A percentile compares a stretch with the other conserved stretches of the same genome.
phyloP scores from a whole-genome alignment of 108 stramenopile species.

The Cylindrotheca closterium region DNA sequence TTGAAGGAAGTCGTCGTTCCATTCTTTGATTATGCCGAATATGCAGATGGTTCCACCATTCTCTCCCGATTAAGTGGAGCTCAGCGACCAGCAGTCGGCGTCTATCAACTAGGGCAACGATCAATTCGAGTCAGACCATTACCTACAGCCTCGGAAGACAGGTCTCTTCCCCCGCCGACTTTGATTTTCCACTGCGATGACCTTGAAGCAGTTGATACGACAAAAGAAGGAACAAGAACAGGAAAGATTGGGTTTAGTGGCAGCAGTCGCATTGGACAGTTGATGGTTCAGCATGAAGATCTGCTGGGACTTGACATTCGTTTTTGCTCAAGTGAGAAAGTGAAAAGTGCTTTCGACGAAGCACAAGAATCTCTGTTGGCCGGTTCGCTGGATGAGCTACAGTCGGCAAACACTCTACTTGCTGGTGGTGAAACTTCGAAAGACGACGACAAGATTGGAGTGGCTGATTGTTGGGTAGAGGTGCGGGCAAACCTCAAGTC shows the following conservation, averaged over 20 bases:
- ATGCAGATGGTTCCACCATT: conserved; percentile 26
- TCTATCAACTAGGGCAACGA: conserved; percentile 25
- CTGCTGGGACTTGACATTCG: conserved; percentile 68
- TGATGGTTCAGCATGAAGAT: conserved; percentile 62
- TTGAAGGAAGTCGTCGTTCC: conserved; percentile 43
- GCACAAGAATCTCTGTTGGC: conserved; percentile 81
- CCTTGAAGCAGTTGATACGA: conserved; percentile 8
- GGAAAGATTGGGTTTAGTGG: conserved; percentile 65
- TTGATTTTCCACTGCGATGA: conserved; percentile 59
- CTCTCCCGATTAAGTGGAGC: conserved; percentile 16
- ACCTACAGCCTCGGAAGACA: conserved; percentile 69
- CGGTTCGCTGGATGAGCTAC: conserved; percentile 69
- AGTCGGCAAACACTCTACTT: conserved; percentile 58
- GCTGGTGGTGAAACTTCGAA: conserved; percentile 16
- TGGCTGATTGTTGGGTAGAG: conserved; percentile 85
- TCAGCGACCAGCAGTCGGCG: conserved; percentile 21
- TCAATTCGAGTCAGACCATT: conserved; percentile 53
- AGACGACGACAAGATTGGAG: conserved; percentile 19
- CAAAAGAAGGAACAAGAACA: conserved; percentile 21
- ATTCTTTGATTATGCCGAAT: conserved; percentile 32
- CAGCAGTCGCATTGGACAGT: conserved; percentile 40
- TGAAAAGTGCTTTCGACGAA: conserved; percentile 71
- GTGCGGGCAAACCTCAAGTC: conserved; percentile 71
- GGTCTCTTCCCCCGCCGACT: conserved; percentile 61
- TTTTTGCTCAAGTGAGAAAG: conserved; percentile 34